These are phyloP conservation scores for Plasmodium gaboni DNA, from an alignment of 169 alveolate species.

Conservation along the genomic window DNA sequence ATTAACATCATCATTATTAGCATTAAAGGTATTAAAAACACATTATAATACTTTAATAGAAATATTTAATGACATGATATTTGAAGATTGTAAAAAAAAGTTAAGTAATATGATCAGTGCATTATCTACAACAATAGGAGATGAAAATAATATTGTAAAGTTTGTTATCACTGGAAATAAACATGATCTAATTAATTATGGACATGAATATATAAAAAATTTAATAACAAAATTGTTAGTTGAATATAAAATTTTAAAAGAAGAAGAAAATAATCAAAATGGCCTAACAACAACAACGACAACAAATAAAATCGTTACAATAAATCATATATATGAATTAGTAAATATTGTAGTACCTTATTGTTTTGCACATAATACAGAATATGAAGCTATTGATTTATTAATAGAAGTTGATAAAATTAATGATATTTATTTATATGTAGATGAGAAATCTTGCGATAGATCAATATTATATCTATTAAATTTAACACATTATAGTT, in stretches of 20 bases:
- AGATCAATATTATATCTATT: conserved; percentile 16
- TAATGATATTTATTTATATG: conserved; percentile 80
- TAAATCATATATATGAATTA: conserved; percentile 70
- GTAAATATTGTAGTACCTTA: conserved; percentile 88
- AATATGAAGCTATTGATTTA: conserved; percentile 89
- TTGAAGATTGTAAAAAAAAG: conserved; percentile 63
- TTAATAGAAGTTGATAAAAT: conserved; percentile 88
- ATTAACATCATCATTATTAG: conserved; percentile 53
- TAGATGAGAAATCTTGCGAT: conserved; percentile 79
- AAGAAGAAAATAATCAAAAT: conserved; percentile 34
- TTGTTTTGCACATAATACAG: conserved; percentile 89
- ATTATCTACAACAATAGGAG: conserved; percentile 70
- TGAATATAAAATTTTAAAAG: conserved; percentile 55
- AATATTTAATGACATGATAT: conserved; percentile 48
- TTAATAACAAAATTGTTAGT: conserved; percentile 35
- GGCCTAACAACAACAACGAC: background rate
- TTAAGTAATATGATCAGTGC: conserved; percentile 77
- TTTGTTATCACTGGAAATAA: conserved; percentile 63
- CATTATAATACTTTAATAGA: conserved; percentile 54
- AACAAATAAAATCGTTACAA: background rate
- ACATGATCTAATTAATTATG: conserved; percentile 45
- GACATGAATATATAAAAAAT: conserved; percentile 73
- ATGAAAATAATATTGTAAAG: conserved; percentile 68
- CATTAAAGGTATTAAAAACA: conserved; percentile 43
- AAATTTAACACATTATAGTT: conserved; percentile 31